These are phyloP conservation scores for Glarea lozoyensis DNA, from an alignment of 495 filamentous ascomycete species.

Conservation along the genomic window DNA sequence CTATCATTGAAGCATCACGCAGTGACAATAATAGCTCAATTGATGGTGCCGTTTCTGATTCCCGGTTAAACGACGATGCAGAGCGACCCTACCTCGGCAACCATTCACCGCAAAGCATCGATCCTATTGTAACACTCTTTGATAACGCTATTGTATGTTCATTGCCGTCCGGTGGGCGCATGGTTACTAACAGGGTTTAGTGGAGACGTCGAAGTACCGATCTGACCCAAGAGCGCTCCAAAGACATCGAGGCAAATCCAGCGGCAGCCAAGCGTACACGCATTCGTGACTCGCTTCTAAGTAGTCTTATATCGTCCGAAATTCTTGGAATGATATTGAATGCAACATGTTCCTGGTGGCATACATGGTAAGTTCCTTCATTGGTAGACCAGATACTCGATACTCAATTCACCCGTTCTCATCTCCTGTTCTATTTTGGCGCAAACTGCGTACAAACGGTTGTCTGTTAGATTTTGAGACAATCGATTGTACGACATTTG, in stretches of 20 bases:
- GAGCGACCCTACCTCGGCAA: background rate
- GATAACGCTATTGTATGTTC: background rate
- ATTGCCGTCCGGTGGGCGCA: background rate
- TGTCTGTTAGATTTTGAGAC: no score
- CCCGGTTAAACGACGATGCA: background rate
- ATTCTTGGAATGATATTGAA: conserved; percentile 1
- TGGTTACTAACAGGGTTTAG: background rate
- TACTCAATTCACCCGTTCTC: conserved; percentile 2
- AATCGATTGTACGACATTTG: no score
- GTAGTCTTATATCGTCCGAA: background rate
- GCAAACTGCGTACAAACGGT: background rate
- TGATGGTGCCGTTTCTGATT: background rate
- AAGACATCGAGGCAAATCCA: background rate
- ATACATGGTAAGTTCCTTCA: conserved; percentile 7
- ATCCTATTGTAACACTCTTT: background rate
- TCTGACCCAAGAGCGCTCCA: background rate
- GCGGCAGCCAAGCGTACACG: background rate
- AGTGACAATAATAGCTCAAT: background rate
- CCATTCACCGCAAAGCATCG: background rate
- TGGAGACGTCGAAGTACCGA: background rate
- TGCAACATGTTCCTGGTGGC: conserved; percentile 10
- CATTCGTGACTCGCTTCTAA: conserved; percentile 1
- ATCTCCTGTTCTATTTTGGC: background rate
- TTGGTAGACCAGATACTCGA: background rate
- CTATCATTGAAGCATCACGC: background rate